Evolutionary conservation across 176 grass and related monocot species (phyloP).

Genomic region (Eragrostis nindensis): DNA sequence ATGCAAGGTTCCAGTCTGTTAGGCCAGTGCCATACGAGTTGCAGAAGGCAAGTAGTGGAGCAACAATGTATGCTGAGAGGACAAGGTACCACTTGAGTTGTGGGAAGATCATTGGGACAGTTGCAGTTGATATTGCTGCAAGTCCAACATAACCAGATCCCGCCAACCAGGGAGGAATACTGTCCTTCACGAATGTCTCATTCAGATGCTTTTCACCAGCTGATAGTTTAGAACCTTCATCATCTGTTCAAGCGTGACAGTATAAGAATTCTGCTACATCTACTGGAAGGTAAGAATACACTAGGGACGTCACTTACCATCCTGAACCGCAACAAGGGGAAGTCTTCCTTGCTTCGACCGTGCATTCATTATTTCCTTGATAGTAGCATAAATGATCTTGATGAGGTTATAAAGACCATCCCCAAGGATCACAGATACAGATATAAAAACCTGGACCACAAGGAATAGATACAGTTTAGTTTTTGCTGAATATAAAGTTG

Average conservation of each 20-base stretch:
- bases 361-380: neutral
- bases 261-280: neutral
- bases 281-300: neutral
- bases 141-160: neutral
- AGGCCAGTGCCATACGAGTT: neutral
- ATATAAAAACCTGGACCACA: neutral
- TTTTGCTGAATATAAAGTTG: neutral
- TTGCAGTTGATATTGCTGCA: neutral
- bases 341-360: neutral
- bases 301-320: neutral
- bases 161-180: neutral
- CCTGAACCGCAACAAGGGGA: neutral
- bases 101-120: neutral
- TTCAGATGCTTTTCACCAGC: neutral
- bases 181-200: neutral
- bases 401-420: neutral
- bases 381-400: neutral
- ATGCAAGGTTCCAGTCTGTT: neutral
- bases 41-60: neutral
- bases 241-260: neutral
- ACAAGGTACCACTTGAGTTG: neutral
- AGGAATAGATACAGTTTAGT: neutral
- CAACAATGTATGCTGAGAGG: neutral
- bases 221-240: neutral
- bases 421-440: neutral